Conservation (phyloP, 2,329 filamentous ascomycete genomes). For the Monilinia fructigena region DNA sequence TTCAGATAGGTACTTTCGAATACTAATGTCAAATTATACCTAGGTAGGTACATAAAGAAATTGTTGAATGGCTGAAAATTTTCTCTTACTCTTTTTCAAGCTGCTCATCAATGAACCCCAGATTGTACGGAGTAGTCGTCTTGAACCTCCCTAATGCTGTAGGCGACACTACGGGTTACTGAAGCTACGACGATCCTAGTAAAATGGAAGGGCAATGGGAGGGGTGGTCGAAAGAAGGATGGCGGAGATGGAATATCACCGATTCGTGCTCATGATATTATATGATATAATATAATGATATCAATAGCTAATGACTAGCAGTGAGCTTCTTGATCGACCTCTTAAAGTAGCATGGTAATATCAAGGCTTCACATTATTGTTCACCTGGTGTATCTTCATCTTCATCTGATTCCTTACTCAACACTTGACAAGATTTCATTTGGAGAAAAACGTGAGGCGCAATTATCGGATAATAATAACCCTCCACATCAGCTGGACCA, state of each 20-base stretch:
- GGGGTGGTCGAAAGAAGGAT: background rate
- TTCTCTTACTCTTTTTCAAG: background rate
- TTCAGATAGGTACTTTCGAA: background rate
- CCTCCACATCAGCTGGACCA: slow-evolving; percentile 17
- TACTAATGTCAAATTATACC: too few species aligned
- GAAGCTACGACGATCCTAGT: slow-evolving; percentile 3
- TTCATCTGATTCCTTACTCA: too few species aligned
- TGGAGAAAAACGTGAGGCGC: background rate
- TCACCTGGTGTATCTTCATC: too few species aligned
- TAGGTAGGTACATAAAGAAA: background rate
- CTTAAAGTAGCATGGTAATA: too few species aligned
- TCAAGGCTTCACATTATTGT: too few species aligned
- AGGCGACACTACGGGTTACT: slow-evolving; percentile 16
- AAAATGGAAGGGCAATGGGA: slow-evolving; percentile 5
- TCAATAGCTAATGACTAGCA: background rate
- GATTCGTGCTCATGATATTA: background rate
- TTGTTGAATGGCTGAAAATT: background rate
- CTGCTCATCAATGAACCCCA: too few species aligned
- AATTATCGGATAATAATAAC: background rate
- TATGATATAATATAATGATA: background rate
- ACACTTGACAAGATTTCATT: background rate
- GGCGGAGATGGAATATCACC: background rate
- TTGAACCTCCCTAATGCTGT: background rate
- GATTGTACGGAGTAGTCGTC: background rate
- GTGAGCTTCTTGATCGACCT: background rate